These are phyloP conservation scores for Croton setiger DNA, from an alignment of 441 rosid species.

Conservation along the genomic window DNA sequence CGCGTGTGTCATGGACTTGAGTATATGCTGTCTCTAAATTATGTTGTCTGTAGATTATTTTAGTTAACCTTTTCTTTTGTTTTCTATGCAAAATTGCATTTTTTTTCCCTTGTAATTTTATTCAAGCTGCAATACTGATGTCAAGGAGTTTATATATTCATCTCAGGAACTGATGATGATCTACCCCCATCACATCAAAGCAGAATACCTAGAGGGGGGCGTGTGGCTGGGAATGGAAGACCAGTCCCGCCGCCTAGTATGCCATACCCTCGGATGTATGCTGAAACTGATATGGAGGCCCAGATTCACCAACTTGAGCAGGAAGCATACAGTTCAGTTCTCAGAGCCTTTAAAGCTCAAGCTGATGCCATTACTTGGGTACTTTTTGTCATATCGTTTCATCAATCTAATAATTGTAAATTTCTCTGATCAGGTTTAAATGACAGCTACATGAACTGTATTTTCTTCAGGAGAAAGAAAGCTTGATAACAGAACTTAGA, in stretches of 20 bases:
- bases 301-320: slow-evolving; percentile 94
- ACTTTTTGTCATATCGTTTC: slow-evolving; percentile 23
- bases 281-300: slow-evolving; percentile 85
- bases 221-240: slow-evolving; percentile 74
- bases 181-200: slow-evolving; percentile 91
- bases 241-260: slow-evolving; percentile 49
- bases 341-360: slow-evolving; percentile 98
- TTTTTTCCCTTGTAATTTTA: background rate
- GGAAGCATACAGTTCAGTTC: slow-evolving; percentile 85
- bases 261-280: slow-evolving; percentile 64
- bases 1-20: background rate
- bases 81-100: background rate
- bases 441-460: slow-evolving; percentile 20
- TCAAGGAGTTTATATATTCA: background rate
- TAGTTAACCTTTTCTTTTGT: background rate
- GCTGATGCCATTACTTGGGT: slow-evolving; percentile 99
- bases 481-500: slow-evolving; percentile 93
- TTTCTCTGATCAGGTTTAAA: slow-evolving; percentile 23
- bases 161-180: slow-evolving; percentile 95
- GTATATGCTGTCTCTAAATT: background rate
- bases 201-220: slow-evolving; percentile 73
- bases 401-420: slow-evolving; percentile 17
- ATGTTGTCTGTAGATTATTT: slow-evolving; percentile 3
- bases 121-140: background rate
- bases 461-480: slow-evolving; percentile 81